phyloP scores from a whole-genome alignment of 2,329 filamentous ascomycete species.

The Thielaviopsis ethacetica region DNA sequence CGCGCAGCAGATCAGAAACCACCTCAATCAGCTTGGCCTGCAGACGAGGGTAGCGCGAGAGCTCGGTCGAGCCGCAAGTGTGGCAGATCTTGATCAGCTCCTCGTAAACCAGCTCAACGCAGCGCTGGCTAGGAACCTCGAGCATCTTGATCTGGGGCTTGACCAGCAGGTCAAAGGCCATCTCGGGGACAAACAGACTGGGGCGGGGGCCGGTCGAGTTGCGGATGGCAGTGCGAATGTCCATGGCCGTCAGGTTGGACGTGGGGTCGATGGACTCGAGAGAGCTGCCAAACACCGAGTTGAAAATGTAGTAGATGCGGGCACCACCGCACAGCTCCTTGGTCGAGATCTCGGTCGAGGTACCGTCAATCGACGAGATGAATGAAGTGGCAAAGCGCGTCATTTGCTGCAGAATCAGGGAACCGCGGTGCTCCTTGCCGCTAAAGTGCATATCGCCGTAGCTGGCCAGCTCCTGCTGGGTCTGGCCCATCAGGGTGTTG shows the following conservation, averaged over 20 bases:
- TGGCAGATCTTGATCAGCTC: constrained; percentile 99
- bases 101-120: constrained; percentile 95
- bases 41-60: constrained; percentile 77
- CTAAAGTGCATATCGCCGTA: constrained; percentile 97
- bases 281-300: constrained; percentile 94
- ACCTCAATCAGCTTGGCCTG: constrained; percentile 97
- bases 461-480: constrained; percentile 92
- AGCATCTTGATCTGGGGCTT: constrained; percentile 97
- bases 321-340: constrained; percentile 93
- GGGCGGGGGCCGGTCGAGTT: constrained; percentile 94
- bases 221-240: constrained; percentile 92
- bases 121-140: constrained; percentile 86
- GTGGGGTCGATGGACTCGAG: constrained; percentile 93
- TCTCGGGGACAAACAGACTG: constrained; percentile 90
- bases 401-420: constrained; percentile 91
- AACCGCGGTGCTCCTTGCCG: constrained; percentile 90
- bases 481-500: constrained; percentile 99
- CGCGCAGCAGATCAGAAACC: constrained; percentile 84
- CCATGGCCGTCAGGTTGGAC: constrained; percentile 79
- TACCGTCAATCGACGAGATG: constrained; percentile 96
- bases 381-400: constrained; percentile 95
- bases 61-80: constrained; percentile 88
- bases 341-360: constrained; percentile 94
- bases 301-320: constrained; percentile 97
- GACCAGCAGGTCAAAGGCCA: constrained; percentile 92